Base-by-base conservation (phyloP, 2,329 filamentous ascomycete species). In the Stromatinia cepivora region DNA sequence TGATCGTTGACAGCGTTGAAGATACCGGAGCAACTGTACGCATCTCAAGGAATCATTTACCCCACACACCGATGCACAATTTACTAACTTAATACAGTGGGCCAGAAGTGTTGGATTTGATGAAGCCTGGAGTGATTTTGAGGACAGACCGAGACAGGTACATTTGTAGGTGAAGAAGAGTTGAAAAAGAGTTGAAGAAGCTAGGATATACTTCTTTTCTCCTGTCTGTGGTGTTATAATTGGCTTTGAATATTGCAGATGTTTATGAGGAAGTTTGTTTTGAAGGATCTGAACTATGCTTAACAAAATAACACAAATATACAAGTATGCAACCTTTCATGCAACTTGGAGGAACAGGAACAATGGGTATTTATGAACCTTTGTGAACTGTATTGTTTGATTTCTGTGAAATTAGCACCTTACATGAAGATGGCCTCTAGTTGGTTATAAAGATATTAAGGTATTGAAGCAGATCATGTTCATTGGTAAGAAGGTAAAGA, bases 1-100 rank as follows among this genome's bases (percentile, higher is more conserved):
- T 92, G 80, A 83, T 87, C 15, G 80, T 90, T 65, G 89, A 92
- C 76, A 84, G 84, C 28, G 85, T 88, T 17, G 86, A 90, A 76
- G 76, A 74, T 50, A 79, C 81, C 1, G 84, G 83, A 5, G 78
- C 79, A 1, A 66, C 63, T 42, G 63, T 66, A 45, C 28, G 36
- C 7, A 45, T 11, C 31, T 39, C 4, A 45, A 4, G 28, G 1
- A 68, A 17, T 56, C 0, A 36, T 15, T 15, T 4, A 9, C 15
- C n/a, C 1, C 31, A 25, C 28, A 10, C 13, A 36, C 4, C 0
- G 4, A 25, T 39, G n/a, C n/a, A 7, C 50, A 9, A 20, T 50
- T n/a, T 48, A 36, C 64, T 66, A 15, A 66, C 28, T 20, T 36
- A 42, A 42, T 45, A 0, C 79, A 76, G 42, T 93, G 90, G 89